Percentiles rank a stretch among this genome's conserved stretches.
Conservation (phyloP, 805 yeast species). For the Nakazawaea ambrosiae region DNA sequence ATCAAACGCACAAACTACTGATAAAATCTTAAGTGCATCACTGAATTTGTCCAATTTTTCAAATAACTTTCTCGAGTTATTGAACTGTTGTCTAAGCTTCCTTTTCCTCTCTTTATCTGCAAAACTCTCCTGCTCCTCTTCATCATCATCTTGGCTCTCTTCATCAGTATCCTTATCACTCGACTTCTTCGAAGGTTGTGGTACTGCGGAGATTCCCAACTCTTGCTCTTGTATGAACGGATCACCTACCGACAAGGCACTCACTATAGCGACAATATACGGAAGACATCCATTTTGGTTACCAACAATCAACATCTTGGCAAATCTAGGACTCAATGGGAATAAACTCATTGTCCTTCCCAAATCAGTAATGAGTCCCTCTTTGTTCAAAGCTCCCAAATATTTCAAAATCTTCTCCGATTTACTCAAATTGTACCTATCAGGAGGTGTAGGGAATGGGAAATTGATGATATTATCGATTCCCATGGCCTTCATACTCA, state of each 20-base stretch:
- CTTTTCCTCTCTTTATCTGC: slow-evolving; percentile 32
- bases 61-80: slow-evolving; percentile 53
- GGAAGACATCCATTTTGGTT: slow-evolving; percentile 83
- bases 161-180: slow-evolving; percentile 23
- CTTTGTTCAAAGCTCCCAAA: slow-evolving; percentile 68
- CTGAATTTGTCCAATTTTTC: slow-evolving; percentile 62
- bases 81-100: slow-evolving; percentile 41
- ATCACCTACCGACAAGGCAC: slow-evolving; percentile 90
- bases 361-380: slow-evolving; percentile 57
- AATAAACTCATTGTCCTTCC: slow-evolving; percentile 85
- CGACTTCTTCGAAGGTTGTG: slow-evolving; percentile 12
- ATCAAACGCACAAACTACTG: slow-evolving; percentile 84
- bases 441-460: slow-evolving; percentile 96
- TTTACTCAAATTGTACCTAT: slow-evolving; percentile 43
- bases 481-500: slow-evolving; percentile 96
- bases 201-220: slow-evolving; percentile 41
- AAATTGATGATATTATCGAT: slow-evolving; percentile 84
- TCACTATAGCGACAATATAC: slow-evolving; percentile 84
- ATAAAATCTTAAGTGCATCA: slow-evolving; percentile 68
- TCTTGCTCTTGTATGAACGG: slow-evolving; percentile 77
- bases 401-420: slow-evolving; percentile 65
- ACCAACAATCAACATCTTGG: slow-evolving; percentile 83
- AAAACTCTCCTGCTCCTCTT: slow-evolving; percentile 27
- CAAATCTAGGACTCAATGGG: slow-evolving; percentile 90
- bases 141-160: slow-evolving; percentile 30